phyloP scores from a whole-genome alignment of 1,139 yeast species.

The Sugiyamaella neomexicana region DNA sequence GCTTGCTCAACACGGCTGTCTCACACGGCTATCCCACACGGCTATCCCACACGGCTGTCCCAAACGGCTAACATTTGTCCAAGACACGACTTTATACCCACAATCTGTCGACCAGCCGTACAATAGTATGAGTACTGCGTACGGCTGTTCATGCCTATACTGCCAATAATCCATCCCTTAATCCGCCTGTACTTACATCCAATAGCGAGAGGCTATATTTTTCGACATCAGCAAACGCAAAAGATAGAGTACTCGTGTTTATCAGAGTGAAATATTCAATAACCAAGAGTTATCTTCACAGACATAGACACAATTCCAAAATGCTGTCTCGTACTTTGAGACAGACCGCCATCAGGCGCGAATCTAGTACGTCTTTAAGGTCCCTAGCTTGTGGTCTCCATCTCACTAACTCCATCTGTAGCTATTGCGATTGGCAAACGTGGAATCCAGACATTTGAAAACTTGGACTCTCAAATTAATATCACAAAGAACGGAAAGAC shows the following conservation, averaged over 20 bases:
- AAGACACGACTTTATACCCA: too few relatives aligned
- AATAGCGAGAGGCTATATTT: conserved; percentile 18
- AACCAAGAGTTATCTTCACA: background rate
- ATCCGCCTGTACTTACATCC: background rate
- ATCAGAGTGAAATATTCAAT: background rate
- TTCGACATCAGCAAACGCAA: conserved; percentile 9
- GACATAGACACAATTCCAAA: background rate
- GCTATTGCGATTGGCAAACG: conserved; percentile 3
- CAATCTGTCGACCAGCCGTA: too few relatives aligned
- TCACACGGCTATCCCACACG: too few relatives aligned
- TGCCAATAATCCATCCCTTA: too few relatives aligned
- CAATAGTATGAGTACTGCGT: too few relatives aligned
- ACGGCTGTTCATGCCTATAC: too few relatives aligned
- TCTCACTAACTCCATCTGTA: background rate
- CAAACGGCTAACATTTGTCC: background rate
- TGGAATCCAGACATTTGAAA: conserved; percentile 40
- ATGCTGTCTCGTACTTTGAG: conserved; percentile 13
- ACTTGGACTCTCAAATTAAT: conserved; percentile 60
- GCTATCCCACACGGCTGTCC: too few relatives aligned
- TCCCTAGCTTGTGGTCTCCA: conserved; percentile 1
- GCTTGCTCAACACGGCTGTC: too few relatives aligned
- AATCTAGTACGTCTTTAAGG: background rate
- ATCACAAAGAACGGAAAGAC: conserved; percentile 78
- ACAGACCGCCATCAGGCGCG: background rate
- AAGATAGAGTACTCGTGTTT: too few relatives aligned